phyloP scores from a whole-genome alignment of 768 basidiomycete species.

The Tricholoma terreum region DNA sequence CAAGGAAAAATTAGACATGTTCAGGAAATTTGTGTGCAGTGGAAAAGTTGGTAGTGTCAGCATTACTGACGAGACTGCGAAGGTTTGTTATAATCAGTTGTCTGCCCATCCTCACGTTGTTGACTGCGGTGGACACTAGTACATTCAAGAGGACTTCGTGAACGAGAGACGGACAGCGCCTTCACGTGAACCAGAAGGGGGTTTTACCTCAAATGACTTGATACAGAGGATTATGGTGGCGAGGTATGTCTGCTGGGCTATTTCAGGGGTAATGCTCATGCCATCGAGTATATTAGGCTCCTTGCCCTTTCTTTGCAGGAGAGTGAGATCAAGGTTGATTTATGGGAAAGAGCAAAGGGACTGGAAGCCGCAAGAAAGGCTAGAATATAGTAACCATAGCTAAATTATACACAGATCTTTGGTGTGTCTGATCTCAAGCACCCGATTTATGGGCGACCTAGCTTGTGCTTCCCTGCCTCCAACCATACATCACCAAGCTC shows the following conservation, averaged over 20 bases:
- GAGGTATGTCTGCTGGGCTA: conserved; percentile 42
- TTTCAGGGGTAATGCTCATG: background rate
- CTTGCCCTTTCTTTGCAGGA: conserved; percentile 61
- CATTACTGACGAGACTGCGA: conserved; percentile 53
- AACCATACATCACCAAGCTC: conserved; percentile 71
- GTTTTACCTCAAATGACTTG: conserved; percentile 55
- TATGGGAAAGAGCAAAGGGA: conserved; percentile 65
- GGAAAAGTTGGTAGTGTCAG: conserved; percentile 56
- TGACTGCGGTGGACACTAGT: conserved; percentile 33
- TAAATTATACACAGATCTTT: background rate
- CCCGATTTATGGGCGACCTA: conserved; percentile 5
- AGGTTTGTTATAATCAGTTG: conserved; percentile 37
- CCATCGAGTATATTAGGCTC: conserved; percentile 39
- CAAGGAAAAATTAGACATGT: conserved; percentile 46
- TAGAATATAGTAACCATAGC: conserved; percentile 13
- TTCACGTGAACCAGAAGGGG: conserved; percentile 33
- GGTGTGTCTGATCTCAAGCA: background rate
- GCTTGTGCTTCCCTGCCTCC: conserved; percentile 46
- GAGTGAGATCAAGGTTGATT: conserved; percentile 48
- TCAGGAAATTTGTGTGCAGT: conserved; percentile 57
- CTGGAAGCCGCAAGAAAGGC: conserved; percentile 48
- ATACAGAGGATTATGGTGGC: conserved; percentile 66
- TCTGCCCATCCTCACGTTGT: background rate
- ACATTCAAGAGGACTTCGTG: conserved; percentile 77
- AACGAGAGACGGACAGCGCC: conserved; percentile 34